phyloP scores from a whole-genome alignment of 441 rosid species.

The Gossypium lobatum region DNA sequence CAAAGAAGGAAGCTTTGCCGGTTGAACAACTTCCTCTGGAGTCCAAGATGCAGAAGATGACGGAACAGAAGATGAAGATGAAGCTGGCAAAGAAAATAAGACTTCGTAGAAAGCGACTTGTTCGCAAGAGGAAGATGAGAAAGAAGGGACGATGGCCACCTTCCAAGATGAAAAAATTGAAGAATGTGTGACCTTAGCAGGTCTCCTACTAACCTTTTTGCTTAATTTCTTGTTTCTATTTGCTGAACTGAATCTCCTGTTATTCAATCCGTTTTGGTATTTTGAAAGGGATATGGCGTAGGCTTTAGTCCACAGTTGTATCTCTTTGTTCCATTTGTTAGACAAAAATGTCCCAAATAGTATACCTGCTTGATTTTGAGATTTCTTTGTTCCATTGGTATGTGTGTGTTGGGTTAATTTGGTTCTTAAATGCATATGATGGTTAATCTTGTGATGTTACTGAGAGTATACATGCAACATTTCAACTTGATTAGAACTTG shows the following conservation, averaged over 20 bases:
- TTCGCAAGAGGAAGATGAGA: constrained; percentile 77
- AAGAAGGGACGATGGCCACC: constrained; percentile 99
- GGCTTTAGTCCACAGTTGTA: not conserved
- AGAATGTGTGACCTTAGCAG: constrained; percentile 52
- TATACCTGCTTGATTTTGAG: too few relatives aligned
- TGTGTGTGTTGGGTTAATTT: too few relatives aligned
- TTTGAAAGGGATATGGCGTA: not conserved
- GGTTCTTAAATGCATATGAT: too few relatives aligned
- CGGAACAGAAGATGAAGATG: constrained; percentile 76
- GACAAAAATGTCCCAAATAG: not conserved
- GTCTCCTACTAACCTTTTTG: not conserved
- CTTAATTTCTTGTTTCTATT: not conserved
- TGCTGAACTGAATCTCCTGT: not conserved
- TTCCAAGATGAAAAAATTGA: constrained; percentile 83
- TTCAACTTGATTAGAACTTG: too few relatives aligned
- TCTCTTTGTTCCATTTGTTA: not conserved
- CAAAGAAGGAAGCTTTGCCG: constrained; percentile 30
- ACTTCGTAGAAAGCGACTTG: constrained; percentile 71
- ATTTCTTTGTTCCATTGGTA: too few relatives aligned
- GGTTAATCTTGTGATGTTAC: too few relatives aligned
- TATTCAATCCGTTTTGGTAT: not conserved
- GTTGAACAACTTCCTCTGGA: constrained; percentile 67
- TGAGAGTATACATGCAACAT: too few relatives aligned
- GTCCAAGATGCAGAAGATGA: constrained; percentile 53
- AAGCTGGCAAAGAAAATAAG: constrained; percentile 76